Base-by-base conservation (phyloP, 176 grass and related monocot genomes). In the Aegilops bicornis region DNA sequence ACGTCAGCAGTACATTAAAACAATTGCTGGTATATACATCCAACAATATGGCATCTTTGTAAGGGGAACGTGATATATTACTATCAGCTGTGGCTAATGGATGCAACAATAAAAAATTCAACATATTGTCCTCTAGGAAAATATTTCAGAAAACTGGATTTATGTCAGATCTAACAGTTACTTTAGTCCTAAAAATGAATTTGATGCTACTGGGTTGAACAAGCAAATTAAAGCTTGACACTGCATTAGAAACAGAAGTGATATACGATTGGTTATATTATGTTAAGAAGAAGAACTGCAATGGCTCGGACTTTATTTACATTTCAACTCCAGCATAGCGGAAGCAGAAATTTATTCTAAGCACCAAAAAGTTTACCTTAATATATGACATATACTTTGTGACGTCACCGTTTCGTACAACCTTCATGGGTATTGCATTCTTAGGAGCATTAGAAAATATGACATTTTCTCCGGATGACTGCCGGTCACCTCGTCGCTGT, bases 321-420 rank as follows among this genome's bases (percentile, higher is more conserved):
- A 69, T 68, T 22, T n/a, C 3, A 0, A 20, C 40, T 68, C 9
- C 3, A 33, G 67, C 64, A 65, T 50, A 64, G 56, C 5, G 9
- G 35, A 27, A 64, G 24, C 20, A 79, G 24, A 69, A 37, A 54
- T 6, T 3, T 30, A 12, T 37, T 8, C n/a, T 32, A 64, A 35
- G 59, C 24, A 54, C 23, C 12, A 64, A 48, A 20, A 64, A 72
- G 25, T 20, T 90, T 32, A 90, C 89, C 84, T 87, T 86, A 73
- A 90, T 90, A 87, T 83, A 90, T 67, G 89, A 90, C 89, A 90
- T 83, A 68, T 74, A 90, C 82, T 90, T 87, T 66, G 75, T 42
- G 71, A 62, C 71, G 22, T 83, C 89, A 30, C 75, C 65, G 60
- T 76, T 86, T 54, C 64, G 52, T 8, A 83, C 36, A 61, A 79